Evolutionary conservation across 108 stramenopile genomes (phyloP).

Genomic region (Skeletonema menzelii): DNA sequence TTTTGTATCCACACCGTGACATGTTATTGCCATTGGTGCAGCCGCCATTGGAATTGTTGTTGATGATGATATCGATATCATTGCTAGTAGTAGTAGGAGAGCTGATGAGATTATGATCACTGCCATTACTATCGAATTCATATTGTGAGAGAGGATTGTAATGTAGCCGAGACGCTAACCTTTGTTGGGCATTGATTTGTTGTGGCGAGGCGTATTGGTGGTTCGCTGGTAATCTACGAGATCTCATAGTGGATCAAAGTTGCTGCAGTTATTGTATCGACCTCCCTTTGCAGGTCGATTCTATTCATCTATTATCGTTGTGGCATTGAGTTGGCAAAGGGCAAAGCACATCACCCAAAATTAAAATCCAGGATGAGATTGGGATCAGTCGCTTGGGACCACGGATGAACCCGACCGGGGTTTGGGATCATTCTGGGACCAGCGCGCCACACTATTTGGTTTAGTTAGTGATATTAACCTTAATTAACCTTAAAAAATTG

Average conservation of each 20-base stretch:
- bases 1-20: slow-evolving; percentile 44
- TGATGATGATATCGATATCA: not conserved
- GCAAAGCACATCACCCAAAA: too few relatives aligned
- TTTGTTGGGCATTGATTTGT: not conserved
- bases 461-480: too few relatives aligned
- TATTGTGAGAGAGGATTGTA: slow-evolving; percentile 2
- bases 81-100: not conserved
- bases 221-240: not conserved
- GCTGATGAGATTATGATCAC: not conserved
- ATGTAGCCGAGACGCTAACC: not conserved
- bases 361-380: too few relatives aligned
- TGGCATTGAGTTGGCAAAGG: too few relatives aligned
- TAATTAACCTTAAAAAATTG: too few relatives aligned
- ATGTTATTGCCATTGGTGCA: not conserved
- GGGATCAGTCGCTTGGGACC: too few relatives aligned
- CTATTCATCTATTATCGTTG: too few relatives aligned
- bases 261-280: too few relatives aligned
- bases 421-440: too few relatives aligned
- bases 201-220: not conserved
- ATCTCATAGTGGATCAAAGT: not conserved
- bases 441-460: too few relatives aligned
- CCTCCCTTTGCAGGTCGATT: too few relatives aligned
- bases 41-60: not conserved
- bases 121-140: not conserved
- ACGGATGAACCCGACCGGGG: too few relatives aligned